Conservation (phyloP, 345 rosid species). For the Lumnitzera racemosa region DNA sequence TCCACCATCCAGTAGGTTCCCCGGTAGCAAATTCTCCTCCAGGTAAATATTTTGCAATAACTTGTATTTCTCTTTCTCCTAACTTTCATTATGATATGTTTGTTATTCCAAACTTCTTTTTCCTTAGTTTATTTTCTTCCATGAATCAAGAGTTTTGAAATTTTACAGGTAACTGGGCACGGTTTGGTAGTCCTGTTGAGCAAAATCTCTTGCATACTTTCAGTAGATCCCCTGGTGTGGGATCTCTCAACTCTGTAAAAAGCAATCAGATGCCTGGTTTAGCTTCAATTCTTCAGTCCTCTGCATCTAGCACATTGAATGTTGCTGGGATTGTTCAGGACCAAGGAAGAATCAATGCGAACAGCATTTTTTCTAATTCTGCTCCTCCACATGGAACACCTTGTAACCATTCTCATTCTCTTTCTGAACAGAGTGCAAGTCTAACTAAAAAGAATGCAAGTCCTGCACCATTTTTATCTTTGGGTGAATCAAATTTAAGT, state of each 20-base stretch:
- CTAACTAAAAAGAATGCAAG: not conserved
- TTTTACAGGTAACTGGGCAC: slow-evolving; percentile 70
- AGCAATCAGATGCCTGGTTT: slow-evolving; percentile 57
- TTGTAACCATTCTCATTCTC: slow-evolving; percentile 46
- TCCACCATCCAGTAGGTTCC: slow-evolving; percentile 62
- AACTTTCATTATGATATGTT: slow-evolving; percentile 1
- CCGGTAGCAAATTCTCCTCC: slow-evolving; percentile 82
- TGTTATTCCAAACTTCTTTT: not conserved
- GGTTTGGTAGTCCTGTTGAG: slow-evolving; percentile 59
- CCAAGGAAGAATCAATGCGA: slow-evolving; percentile 46
- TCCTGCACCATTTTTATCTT: slow-evolving; percentile 37
- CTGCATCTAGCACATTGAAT: slow-evolving; percentile 45
- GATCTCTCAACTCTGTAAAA: slow-evolving; percentile 42
- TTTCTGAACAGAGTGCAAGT: slow-evolving; percentile 35
- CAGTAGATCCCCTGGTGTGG: slow-evolving; percentile 54
- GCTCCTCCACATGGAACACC: slow-evolving; percentile 37
- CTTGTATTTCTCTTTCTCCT: slow-evolving; percentile 3
- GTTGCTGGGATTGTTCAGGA: slow-evolving; percentile 72
- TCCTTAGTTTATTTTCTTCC: not conserved
- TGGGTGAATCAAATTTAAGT: slow-evolving; percentile 44
- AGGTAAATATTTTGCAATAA: slow-evolving; percentile 30
- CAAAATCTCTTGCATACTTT: slow-evolving; percentile 50
- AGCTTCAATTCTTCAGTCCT: slow-evolving; percentile 79
- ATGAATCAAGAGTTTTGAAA: slow-evolving; percentile 5
- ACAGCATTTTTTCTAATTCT: slow-evolving; percentile 32